Base-by-base conservation (phyloP, 768 basidiomycete species). In the Cyclocybe cylindracea region DNA sequence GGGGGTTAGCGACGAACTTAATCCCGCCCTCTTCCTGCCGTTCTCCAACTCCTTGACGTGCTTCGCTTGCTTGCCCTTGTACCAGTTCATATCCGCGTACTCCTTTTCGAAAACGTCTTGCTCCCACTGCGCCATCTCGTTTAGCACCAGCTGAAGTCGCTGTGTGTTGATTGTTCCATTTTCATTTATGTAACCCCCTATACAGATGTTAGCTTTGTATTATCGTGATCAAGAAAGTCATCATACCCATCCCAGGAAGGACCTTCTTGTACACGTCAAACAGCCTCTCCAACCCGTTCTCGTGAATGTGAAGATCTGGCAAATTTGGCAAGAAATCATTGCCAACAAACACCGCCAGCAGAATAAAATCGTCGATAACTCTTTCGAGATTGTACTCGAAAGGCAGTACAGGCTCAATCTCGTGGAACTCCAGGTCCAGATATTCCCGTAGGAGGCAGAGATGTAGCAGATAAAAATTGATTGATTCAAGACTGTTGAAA, bases 271-370 rank as follows among this genome's bases (percentile, higher is more conserved):
- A 99, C 50, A 98, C 91, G 8, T 93, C 91, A 68, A 97, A 98
- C 51, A 99, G 73, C 59, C 78, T 82, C 72, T 98, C 94, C 58
- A 99, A 67, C 11, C 93, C 97, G 65, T 98, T 97, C 70, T 97
- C 93, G 62, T 98, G 94, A 66, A 99, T 98, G 66, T 98, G 97
- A 24, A 99, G 70, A 68, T 97, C 94, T 4, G 97, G 97, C 51
- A 99, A 70, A 72, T 98, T 91, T 7, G 96, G 97, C 56, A 98
- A 70, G 71, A 98, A 98, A 72, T 98, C 96, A 66, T 98, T 99
- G 32, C 97, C 97, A 45, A 98, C 87, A 61, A 99, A 99, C 24
- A 98, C 93, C 18, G 94, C 92, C 60, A 99, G 83, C 6, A 98
- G 77, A 62, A 98, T 90, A 70, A 98, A 98, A 73, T 99, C 97